A percentile compares a stretch with the other conserved stretches of the same genome.
These are phyloP conservation scores for Turnera subulata DNA, from an alignment of 345 rosid species.

Conservation along the genomic window DNA sequence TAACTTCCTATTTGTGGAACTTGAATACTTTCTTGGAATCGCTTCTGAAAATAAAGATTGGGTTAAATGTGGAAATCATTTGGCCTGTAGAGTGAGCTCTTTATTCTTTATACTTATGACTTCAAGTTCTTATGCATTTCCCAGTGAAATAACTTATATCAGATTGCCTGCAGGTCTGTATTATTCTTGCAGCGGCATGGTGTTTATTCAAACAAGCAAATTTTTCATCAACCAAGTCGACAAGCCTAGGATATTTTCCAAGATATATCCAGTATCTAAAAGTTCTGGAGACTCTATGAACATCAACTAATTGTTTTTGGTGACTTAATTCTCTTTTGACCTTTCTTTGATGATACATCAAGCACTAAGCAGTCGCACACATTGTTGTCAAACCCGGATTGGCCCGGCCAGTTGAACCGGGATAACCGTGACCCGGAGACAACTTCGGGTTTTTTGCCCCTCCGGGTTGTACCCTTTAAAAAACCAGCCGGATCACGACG, in stretches of 20 bases:
- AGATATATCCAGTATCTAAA: conserved; percentile 51
- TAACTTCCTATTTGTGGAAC: conserved; percentile 69
- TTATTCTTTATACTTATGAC: background rate
- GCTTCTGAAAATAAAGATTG: conserved; percentile 41
- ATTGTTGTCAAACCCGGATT: too few species aligned
- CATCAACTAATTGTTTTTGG: conserved; percentile 69
- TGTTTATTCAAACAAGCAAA: conserved; percentile 59
- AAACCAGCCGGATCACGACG: too few species aligned
- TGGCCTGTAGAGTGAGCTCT: conserved; percentile 70
- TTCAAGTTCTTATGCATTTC: background rate
- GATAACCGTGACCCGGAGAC: too few species aligned
- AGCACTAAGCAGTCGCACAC: too few species aligned
- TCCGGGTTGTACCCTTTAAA: too few species aligned
- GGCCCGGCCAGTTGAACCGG: too few species aligned
- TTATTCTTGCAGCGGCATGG: conserved; percentile 76
- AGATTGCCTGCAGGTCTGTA: conserved; percentile 56
- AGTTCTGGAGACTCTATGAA: conserved; percentile 86
- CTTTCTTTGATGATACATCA: too few species aligned
- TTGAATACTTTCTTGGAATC: conserved; percentile 49
- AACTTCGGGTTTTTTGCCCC: too few species aligned
- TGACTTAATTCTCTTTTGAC: conserved; percentile 26
- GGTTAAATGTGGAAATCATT: conserved; percentile 48
- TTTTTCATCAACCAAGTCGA: conserved; percentile 69
- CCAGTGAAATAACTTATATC: background rate
- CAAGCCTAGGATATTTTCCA: conserved; percentile 68